Evolutionary conservation across 495 filamentous ascomycete genomes (phyloP), one percentile per base, ranked within the genome.

Genomic region (Penicillium parvum): DNA sequence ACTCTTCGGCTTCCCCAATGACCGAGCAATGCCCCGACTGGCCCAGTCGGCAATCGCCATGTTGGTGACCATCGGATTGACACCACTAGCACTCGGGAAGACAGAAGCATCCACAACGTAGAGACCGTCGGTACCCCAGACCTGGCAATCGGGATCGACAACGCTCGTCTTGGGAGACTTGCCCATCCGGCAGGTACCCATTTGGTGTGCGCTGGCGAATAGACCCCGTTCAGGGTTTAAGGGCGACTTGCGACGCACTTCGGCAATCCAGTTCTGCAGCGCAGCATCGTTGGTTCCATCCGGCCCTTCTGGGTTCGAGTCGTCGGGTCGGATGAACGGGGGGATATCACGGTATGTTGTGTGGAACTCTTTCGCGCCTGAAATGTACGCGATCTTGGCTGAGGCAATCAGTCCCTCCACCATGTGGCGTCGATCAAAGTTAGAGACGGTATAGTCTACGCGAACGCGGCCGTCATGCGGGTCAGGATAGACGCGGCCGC

Each of bases 61-160:
- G 42, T 75, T 84, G 32, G 89, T 95, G 23, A 95, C 68, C 90
- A 96, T 96, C 3, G 90, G 91, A 60, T 96, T 96, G 8, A 94
- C 90, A 4, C 91, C 91, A 50, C 84, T 89, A 4, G 90, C 89
- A 42, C 81, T 86, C 0, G 91, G 91, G 49, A 96, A 89, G 1
- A 96, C 81, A 50, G 88, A 94, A 19, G 88, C 85, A 70, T 97
- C 91, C 2, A 82, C 77, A 2, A 96, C 81, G 55, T 84, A 92
- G 50, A 96, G 45, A 0, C 79, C 82, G 33, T 83, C 66, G 0
- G 76, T 73, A 0, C 80, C 89, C 87, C 88, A 95, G 3, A 92
- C 87, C 50, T 72, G 75, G 1, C 89, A 88, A 34, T 73, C 65
- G 0, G 78, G 66, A 60, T 90, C 83, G 3, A 95, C 89, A 2